These are phyloP conservation scores for Ephemerocybe angulata DNA, from an alignment of 768 basidiomycete genomes.

Conservation along the genomic window DNA sequence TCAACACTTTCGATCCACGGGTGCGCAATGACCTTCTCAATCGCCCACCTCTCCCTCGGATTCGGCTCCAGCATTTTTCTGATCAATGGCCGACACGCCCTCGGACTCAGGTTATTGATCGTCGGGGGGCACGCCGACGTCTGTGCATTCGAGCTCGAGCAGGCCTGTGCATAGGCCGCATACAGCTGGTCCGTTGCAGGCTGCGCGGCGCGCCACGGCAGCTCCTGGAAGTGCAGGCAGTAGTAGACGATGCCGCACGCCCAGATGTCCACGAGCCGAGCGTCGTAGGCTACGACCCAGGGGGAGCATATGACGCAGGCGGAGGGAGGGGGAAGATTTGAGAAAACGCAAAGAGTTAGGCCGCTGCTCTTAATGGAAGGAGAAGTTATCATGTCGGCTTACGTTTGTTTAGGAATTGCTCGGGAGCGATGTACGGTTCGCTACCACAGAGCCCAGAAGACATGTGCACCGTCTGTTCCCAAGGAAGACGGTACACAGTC, in stretches of 20 bases:
- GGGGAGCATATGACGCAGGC: neutral
- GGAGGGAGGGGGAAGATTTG: neutral
- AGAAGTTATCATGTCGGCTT: conserved; percentile 43
- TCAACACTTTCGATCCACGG: conserved; percentile 80
- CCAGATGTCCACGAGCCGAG: conserved; percentile 96
- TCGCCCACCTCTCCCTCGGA: conserved; percentile 66
- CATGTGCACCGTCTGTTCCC: conserved; percentile 96
- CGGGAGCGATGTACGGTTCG: conserved; percentile 98
- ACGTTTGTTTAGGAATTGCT: conserved; percentile 97
- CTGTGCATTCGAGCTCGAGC: conserved; percentile 42
- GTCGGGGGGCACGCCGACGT: conserved; percentile 57
- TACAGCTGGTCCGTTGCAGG: conserved; percentile 70
- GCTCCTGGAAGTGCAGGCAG: conserved; percentile 95
- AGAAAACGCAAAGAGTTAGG: conserved; percentile 14
- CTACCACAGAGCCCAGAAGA: conserved; percentile 96
- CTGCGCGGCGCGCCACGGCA: conserved; percentile 97
- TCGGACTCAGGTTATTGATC: conserved; percentile 84
- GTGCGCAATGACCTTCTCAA: conserved; percentile 79
- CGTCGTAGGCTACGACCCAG: conserved; percentile 80
- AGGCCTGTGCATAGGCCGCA: conserved; percentile 65
- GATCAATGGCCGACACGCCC: conserved; percentile 77
- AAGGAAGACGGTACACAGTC: conserved; percentile 97
- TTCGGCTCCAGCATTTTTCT: conserved; percentile 96
- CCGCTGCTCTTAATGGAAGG: conserved; percentile 20
- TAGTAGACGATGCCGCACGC: conserved; percentile 97